Evolutionary conservation across 2,329 filamentous ascomycete species (phyloP).

Genomic region (Scedosporium minutisporum): DNA sequence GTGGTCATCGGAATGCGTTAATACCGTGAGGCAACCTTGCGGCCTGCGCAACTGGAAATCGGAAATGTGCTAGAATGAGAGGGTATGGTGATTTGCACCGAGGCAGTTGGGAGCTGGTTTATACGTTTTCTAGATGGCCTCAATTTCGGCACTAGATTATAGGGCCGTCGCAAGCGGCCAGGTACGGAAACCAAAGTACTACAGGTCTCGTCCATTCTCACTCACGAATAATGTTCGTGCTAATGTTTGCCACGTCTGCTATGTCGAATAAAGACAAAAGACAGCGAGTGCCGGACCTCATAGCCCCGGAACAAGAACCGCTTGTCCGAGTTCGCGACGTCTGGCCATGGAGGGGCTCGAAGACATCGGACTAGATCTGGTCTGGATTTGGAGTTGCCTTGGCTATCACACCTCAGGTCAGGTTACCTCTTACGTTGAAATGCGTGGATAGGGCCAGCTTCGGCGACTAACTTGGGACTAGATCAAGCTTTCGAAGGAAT

Average conservation of each 20-base stretch:
- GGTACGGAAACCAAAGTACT: neutral
- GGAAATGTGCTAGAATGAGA: neutral
- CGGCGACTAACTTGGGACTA: neutral
- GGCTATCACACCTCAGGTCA: neutral
- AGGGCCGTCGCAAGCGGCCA: neutral
- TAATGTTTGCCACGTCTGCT: neutral
- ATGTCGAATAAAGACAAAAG: neutral
- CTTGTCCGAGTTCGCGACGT: neutral
- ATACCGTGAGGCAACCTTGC: neutral
- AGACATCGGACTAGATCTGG: neutral
- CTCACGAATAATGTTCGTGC: neutral
- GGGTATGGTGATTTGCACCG: neutral
- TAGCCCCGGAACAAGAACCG: neutral
- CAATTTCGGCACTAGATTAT: constrained; percentile 1
- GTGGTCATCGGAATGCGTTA: neutral
- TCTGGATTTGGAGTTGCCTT: neutral
- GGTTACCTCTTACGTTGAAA: too few relatives aligned
- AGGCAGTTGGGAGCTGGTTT: neutral
- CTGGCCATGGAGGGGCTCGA: neutral
- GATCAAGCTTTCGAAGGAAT: neutral
- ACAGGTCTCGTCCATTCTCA: neutral
- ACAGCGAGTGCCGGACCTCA: neutral
- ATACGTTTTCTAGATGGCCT: neutral
- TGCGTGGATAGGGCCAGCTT: neutral
- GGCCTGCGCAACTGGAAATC: neutral